Percentiles rank a stretch among this genome's conserved stretches.
Conservation (phyloP, 2,329 filamentous ascomycete species). For the Metarhizium album region DNA sequence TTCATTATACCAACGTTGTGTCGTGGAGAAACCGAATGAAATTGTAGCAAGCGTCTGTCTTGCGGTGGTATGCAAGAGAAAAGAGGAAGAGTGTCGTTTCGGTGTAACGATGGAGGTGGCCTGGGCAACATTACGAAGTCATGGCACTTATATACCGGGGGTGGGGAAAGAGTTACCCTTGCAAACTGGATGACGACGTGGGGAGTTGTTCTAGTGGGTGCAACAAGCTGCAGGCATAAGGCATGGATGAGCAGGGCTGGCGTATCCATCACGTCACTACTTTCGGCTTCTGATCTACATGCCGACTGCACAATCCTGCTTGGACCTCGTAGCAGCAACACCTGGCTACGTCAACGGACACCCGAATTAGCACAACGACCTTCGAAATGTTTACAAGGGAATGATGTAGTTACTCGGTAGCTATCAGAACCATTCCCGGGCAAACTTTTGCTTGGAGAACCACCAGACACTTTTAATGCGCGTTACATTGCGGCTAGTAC, state of each 20-base stretch:
- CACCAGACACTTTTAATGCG: too few species aligned
- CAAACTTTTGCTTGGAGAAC: too few species aligned
- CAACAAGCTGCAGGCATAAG: not conserved
- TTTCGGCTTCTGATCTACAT: not conserved
- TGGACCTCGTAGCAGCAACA: not conserved
- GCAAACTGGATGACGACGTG: not conserved
- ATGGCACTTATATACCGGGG: not conserved
- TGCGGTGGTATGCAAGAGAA: not conserved
- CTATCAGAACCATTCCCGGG: too few species aligned
- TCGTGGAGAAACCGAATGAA: not conserved
- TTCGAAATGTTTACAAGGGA: too few species aligned
- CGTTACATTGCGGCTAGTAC: too few species aligned
- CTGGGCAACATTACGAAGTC: not conserved
- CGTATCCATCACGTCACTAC: constrained; percentile 11
- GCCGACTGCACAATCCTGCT: not conserved
- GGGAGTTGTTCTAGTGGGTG: not conserved
- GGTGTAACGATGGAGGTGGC: not conserved
- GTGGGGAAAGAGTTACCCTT: not conserved
- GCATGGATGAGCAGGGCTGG: not conserved
- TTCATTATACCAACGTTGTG: constrained; percentile 52
- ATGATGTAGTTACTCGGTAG: too few species aligned
- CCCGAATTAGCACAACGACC: not conserved
- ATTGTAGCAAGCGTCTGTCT: not conserved
- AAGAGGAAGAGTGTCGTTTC: not conserved
- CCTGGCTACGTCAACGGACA: not conserved